Base-by-base conservation (phyloP, 1,139 yeast genomes). In the Yamadazyma diddensiae region DNA sequence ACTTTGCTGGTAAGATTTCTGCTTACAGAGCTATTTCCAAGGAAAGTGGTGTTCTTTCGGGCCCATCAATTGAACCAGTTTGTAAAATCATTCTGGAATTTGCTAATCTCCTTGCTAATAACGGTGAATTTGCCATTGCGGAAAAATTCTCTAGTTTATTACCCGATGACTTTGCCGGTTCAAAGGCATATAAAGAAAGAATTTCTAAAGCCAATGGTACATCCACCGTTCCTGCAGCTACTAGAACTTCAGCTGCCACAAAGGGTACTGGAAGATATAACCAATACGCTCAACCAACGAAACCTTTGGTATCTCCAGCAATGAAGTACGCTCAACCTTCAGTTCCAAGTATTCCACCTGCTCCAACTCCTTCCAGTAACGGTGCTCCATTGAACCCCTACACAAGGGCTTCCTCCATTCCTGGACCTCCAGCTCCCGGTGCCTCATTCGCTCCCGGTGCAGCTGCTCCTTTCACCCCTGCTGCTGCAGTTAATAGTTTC, bases 61-160 rank as follows among this genome's bases (percentile, higher is more conserved):
- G 77, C 12, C 67, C 70, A 24, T 57, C 70, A 7, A 64, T 76
- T 30, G 78, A 70, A 31, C 71, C 70, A 8, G 64, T 79, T 35
- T 74, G 80, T 43, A 70, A 70, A 36, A 77, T 75, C 2, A 71
- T 80, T 42, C 68, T 81, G 36, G 97, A 92, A 56, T 92, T 83
- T 55, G 81, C 94, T 34, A 82, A 77, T 46, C 65, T 84, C 41
- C 79, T 90, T 37, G 83, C 95, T 4, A 79, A 90, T 24, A 79
- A 74, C 51, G 97, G 97, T 16, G 81, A 85, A 42, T 80, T 86
- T 49, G 94, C 82, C 12, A 65, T 92, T 45, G 97, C 97, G 3
- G 74, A 70, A 42, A 74, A 72, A 43, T 78, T 85, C 47, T 71
- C 90, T 49, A 69, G 70, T 33, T 68, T 82, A 39, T 67, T 90